A percentile compares a stretch with the other conserved stretches of the same genome.
Evolutionary conservation across 2,329 filamentous ascomycete species (phyloP).

Genomic region (Phaeosphaeriaceae sp.): DNA sequence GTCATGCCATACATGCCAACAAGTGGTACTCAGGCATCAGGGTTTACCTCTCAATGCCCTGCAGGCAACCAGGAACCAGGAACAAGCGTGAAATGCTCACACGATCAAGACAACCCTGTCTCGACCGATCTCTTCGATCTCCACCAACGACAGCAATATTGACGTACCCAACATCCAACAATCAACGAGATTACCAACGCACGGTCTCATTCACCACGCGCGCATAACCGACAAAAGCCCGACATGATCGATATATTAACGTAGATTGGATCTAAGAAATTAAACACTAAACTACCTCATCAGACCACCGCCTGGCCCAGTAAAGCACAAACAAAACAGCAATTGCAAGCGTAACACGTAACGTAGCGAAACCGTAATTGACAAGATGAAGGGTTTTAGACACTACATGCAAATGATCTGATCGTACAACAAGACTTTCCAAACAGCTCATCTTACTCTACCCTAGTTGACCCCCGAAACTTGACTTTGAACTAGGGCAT

Average conservation of each 20-base stretch:
- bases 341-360: conserved; percentile 18
- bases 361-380: conserved; percentile 15
- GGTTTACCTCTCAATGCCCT: not conserved
- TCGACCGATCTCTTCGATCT: not conserved
- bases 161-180: not conserved
- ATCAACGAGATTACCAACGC: not conserved
- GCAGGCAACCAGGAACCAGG: not conserved
- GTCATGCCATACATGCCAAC: too few species aligned
- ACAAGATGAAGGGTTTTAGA: not conserved
- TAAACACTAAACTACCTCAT: conserved; percentile 10
- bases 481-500: not conserved
- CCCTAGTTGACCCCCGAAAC: not conserved
- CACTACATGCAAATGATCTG: conserved; percentile 1
- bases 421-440: not conserved
- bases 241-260: conserved; percentile 1
- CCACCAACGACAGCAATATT: not conserved
- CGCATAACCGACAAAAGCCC: not conserved
- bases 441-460: not conserved
- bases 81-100: not conserved
- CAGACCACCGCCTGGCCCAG: not conserved
- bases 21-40: not conserved
- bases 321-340: conserved; percentile 4
- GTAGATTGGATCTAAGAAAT: conserved; percentile 2
- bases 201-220: not conserved
- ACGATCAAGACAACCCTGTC: not conserved